phyloP scores from a whole-genome alignment of 352 stramenopile genomes.

The Pythium dissimile region DNA sequence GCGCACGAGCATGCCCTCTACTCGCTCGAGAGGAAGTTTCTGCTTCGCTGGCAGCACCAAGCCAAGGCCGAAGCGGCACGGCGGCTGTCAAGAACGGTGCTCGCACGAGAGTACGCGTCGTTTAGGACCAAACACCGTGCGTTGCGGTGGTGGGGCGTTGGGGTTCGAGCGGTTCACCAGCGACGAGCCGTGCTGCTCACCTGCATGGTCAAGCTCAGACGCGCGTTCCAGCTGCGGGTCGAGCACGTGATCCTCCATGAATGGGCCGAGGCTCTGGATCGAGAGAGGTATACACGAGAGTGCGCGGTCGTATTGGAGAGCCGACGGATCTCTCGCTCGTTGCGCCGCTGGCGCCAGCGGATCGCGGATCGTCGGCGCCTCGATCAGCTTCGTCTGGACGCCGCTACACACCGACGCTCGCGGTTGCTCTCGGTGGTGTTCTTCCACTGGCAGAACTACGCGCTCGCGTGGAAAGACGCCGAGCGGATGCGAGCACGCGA shows the following conservation, averaged over 20 bases:
- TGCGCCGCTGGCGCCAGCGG: conserved; percentile 5
- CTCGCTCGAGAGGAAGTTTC: conserved; percentile 10
- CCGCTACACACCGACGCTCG: conserved; percentile 23
- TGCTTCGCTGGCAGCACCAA: conserved; percentile 6
- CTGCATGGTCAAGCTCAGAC: conserved; percentile 49
- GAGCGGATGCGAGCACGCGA: conserved; percentile 12
- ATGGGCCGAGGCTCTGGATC: conserved; percentile 3
- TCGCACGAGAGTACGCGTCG: not conserved
- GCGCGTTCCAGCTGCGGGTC: not conserved
- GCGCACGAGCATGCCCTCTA: not conserved
- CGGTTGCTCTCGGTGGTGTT: conserved; percentile 38
- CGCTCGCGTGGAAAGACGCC: conserved; percentile 62
- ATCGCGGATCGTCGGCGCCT: conserved; percentile 6
- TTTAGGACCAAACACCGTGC: not conserved
- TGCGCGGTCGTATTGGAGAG: not conserved
- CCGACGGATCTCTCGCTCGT: not conserved
- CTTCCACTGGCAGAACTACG: conserved; percentile 77
- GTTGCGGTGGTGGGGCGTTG: not conserved
- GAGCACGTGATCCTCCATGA: conserved; percentile 1
- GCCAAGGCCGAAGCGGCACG: not conserved
- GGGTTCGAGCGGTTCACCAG: conserved; percentile 26
- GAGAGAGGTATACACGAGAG: not conserved
- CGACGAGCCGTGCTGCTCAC: conserved; percentile 43
- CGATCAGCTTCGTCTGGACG: conserved; percentile 15
- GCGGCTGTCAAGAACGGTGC: not conserved